A percentile compares a stretch with the other conserved stretches of the same genome.
Evolutionary conservation across 345 rosid species (phyloP).

Genomic region (Acer yangbiense): DNA sequence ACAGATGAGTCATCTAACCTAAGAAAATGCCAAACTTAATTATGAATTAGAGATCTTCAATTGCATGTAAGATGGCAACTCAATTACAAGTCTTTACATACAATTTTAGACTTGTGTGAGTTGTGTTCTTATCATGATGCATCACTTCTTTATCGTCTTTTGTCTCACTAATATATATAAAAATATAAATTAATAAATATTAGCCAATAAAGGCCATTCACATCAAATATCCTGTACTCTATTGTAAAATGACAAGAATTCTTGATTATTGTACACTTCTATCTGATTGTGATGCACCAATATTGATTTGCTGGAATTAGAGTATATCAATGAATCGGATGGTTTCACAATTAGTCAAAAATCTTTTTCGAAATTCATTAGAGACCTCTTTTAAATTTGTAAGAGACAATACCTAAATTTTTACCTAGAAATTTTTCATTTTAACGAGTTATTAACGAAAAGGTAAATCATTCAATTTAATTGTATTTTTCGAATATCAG

Average conservation of each 20-base stretch:
- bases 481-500: no score
- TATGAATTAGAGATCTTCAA: neutral
- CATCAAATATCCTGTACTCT: neutral
- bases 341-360: neutral
- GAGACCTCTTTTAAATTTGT: neutral
- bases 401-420: neutral
- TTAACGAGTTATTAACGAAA: neutral
- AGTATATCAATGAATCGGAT: no score
- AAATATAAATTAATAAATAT: neutral
- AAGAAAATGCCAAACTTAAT: conserved; percentile 11
- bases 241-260: neutral
- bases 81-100: neutral
- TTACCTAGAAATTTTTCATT: neutral
- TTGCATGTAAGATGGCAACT: conserved; percentile 8
- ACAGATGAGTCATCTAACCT: conserved; percentile 6
- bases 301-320: no score
- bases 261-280: no score
- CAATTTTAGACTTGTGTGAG: conserved; percentile 3
- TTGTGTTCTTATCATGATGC: neutral
- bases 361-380: neutral
- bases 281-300: no score
- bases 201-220: neutral
- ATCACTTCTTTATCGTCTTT: conserved; percentile 1
- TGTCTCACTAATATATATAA: neutral
- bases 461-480: neutral